phyloP scores from a whole-genome alignment of 2,329 filamentous ascomycete genomes.

The Endocalyx cinctus region DNA sequence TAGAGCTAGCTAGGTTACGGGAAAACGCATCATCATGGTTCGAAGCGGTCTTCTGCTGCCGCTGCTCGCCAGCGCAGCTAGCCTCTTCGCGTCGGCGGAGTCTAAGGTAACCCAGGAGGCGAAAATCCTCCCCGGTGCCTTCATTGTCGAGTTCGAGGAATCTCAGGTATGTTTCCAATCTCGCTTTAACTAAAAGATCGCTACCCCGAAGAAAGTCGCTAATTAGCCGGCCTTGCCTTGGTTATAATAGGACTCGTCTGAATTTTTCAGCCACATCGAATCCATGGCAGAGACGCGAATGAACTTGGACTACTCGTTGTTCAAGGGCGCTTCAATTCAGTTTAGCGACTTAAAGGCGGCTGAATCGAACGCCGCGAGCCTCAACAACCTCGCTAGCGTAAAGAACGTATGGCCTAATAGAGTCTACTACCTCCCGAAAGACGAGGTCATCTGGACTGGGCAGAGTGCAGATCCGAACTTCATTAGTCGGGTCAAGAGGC shows the following conservation, averaged over 20 bases:
- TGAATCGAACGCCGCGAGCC: not conserved
- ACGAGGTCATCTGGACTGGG: not conserved
- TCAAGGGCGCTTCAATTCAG: constrained; percentile 7
- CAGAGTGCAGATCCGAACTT: not conserved
- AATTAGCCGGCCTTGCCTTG: constrained; percentile 5
- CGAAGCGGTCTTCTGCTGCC: constrained; percentile 18
- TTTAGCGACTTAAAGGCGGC: not conserved
- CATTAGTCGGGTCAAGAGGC: not conserved
- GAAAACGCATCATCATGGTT: no score
- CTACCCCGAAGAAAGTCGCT: constrained; percentile 1
- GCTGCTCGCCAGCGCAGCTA: constrained; percentile 21
- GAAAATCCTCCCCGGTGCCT: constrained; percentile 40
- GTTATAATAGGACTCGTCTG: constrained; percentile 33
- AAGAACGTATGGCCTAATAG: not conserved
- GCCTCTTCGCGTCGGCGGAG: constrained; percentile 16
- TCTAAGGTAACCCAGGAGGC: constrained; percentile 14
- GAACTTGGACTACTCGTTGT: constrained; percentile 3
- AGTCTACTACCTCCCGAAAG: not conserved
- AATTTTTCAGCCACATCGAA: constrained; percentile 33
- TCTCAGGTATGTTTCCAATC: constrained; percentile 33
- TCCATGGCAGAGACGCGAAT: constrained; percentile 33
- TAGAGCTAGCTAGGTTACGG: constrained; percentile 4
- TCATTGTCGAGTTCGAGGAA: constrained; percentile 50
- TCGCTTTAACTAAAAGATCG: constrained; percentile 2
- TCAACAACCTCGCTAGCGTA: not conserved